phyloP scores from a whole-genome alignment of 169 alveolate genomes.

The Condylostoma magnum region DNA sequence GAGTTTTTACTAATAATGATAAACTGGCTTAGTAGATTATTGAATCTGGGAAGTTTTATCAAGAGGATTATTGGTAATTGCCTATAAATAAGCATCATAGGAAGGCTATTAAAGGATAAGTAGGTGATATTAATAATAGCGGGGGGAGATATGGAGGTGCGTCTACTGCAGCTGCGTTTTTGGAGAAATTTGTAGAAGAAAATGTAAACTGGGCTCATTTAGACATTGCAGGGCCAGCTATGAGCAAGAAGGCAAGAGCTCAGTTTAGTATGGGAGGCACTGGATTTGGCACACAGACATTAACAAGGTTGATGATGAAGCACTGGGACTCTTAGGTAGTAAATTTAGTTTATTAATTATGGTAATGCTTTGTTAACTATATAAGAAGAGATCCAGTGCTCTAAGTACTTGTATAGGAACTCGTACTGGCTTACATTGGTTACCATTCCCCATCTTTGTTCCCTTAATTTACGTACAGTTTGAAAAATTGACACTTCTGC shows the following conservation, averaged over 20 bases:
- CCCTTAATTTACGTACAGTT: slow-evolving; percentile 82
- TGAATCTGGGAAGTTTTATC: slow-evolving; percentile 51
- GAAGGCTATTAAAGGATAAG: slow-evolving; percentile 72
- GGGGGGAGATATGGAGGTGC: slow-evolving; percentile 65
- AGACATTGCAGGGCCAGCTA: slow-evolving; percentile 96
- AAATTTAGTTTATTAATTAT: too few relatives aligned
- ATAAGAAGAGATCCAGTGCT: slow-evolving; percentile 35
- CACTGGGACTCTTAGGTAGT: too few relatives aligned
- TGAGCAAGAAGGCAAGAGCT: slow-evolving; percentile 12
- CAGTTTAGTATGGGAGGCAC: slow-evolving; percentile 25
- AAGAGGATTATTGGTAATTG: slow-evolving; percentile 87
- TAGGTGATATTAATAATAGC: slow-evolving; percentile 88
- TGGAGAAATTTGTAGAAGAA: slow-evolving; percentile 87
- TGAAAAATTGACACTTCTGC: slow-evolving; percentile 60
- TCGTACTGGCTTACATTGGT: slow-evolving; percentile 68
- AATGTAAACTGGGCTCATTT: slow-evolving; percentile 91
- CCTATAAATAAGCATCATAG: slow-evolving; percentile 85
- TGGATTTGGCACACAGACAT: slow-evolving; percentile 5
- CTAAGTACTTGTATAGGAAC: slow-evolving; percentile 69
- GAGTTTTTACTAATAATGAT: slow-evolving; percentile 65
- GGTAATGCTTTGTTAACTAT: too few relatives aligned
- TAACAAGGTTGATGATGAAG: slow-evolving; percentile 14
- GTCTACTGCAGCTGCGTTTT: slow-evolving; percentile 91
- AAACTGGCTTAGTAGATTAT: slow-evolving; percentile 35
- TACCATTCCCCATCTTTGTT: slow-evolving; percentile 85